phyloP scores from a whole-genome alignment of 129 eudicot genomes.

The Artemisia tridentata region DNA sequence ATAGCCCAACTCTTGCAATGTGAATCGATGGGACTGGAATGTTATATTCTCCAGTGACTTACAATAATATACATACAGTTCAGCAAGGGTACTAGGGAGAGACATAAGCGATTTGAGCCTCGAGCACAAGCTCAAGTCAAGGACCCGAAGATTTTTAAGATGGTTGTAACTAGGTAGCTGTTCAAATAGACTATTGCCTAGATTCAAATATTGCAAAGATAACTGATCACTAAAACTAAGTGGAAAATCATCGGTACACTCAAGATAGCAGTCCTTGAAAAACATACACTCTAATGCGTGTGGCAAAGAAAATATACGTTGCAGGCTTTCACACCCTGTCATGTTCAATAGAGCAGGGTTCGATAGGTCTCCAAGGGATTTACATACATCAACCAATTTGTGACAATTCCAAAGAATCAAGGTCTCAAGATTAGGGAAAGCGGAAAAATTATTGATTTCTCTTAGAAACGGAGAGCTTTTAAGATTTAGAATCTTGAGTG shows the following conservation, averaged over 20 bases:
- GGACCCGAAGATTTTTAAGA: conserved; percentile 25
- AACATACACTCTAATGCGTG: conserved; percentile 11
- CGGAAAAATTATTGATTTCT: neutral
- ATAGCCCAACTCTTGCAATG: conserved; percentile 33
- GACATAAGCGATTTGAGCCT: conserved; percentile 9
- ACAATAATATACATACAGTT: conserved; percentile 24
- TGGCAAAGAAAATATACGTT: conserved; percentile 19
- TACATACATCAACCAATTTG: conserved; percentile 21
- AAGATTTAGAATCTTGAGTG: conserved; percentile 36
- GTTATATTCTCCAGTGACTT: conserved; percentile 19
- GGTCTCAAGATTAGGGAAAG: conserved; percentile 30
- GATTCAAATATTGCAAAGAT: conserved; percentile 21
- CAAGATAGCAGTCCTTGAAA: conserved; percentile 24
- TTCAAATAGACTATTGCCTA: conserved; percentile 17
- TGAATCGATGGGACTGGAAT: conserved; percentile 18
- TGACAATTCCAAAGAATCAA: conserved; percentile 30
- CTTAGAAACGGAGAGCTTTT: conserved; percentile 23
- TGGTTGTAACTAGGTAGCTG: conserved; percentile 22
- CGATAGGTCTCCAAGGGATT: conserved; percentile 23
- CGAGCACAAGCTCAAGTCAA: conserved; percentile 21
- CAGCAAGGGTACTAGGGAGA: conserved; percentile 28
- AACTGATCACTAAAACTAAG: conserved; percentile 16
- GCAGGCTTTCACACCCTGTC: conserved; percentile 30
- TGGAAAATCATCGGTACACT: conserved; percentile 10
- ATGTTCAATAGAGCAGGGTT: conserved; percentile 29